Base-by-base conservation (phyloP, 164 flowering plant species). In the Sedum album region DNA sequence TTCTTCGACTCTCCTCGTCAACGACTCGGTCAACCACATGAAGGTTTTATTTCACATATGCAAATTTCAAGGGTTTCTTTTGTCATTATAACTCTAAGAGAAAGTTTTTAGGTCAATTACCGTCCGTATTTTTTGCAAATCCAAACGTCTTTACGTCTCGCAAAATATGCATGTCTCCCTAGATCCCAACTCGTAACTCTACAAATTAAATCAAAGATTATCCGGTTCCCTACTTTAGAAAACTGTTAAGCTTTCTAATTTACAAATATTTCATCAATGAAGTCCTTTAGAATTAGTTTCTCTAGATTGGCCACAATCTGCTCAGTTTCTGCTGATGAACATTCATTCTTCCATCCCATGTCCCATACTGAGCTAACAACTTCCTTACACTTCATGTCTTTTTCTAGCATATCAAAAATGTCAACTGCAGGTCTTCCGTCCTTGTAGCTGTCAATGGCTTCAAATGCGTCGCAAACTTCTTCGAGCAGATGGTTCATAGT, bases 191-290 rank as follows among this genome's bases (percentile, higher is more conserved):
- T n/a, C n/a, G n/a, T n/a, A n/a, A n/a, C n/a, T 11, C 28, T 28
- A 57, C 62, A 57, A 26, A 2, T 28, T 14, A 28, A n/a, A 33
- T 28, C 6, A 13, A 28, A 11, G 35, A 57, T 57, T 33, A 26
- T 11, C 62, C 15, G 26, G 33, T 28, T 53, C 18, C 33, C 33
- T 23, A 13, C 60, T 55, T 15, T 6, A 48, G 31, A 23, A 25
- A 55, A 55, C 13, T 1, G 8, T 25, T 26, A 8, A 15, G n/a
- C 62, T 4, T 57, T 13, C 31, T 57, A 57, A 0, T 57, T 17
- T 57, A 57, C 61, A 26, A 57, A 57, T 25, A 57, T 25, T 28
- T 57, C 61, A 13, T 57, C 31, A 57, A 57, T 57, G 33, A 57
- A 57, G 62, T 57, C 62, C 14, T 33, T 4, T 57, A 57, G 62